These are phyloP conservation scores for Botryotinia convoluta DNA, from an alignment of 2,329 filamentous ascomycete genomes.

Conservation along the genomic window DNA sequence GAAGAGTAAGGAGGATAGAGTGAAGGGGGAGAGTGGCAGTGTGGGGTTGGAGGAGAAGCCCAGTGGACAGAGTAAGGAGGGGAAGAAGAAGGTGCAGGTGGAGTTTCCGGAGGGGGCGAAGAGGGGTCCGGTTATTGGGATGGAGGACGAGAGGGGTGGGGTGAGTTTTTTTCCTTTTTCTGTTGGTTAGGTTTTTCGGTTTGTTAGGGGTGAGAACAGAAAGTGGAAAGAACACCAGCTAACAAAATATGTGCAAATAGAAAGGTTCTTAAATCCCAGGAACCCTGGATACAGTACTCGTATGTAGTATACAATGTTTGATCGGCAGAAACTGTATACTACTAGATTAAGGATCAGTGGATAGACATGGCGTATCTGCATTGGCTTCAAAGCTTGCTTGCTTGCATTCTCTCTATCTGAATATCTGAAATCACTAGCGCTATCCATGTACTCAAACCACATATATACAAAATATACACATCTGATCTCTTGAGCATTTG, in stretches of 20 bases:
- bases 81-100: not conserved
- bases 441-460: not conserved
- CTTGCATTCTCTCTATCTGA: not conserved
- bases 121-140: constrained; percentile 5
- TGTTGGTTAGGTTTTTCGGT: too few relatives aligned
- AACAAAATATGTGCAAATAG: not conserved
- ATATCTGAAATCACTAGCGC: not conserved
- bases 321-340: not conserved
- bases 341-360: not conserved
- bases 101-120: constrained; percentile 9
- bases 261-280: not conserved
- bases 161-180: not conserved
- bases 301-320: not conserved
- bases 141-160: constrained; percentile 20
- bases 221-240: not conserved
- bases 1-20: not conserved
- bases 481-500: not conserved
- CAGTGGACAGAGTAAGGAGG: not conserved
- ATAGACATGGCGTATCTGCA: not conserved
- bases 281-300: not conserved
- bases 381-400: not conserved
- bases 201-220: not conserved
- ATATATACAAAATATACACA: not conserved
- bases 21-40: not conserved
- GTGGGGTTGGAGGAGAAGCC: not conserved